Conservation (phyloP, 78 protist species). For the Diacronema lutheri region DNA sequence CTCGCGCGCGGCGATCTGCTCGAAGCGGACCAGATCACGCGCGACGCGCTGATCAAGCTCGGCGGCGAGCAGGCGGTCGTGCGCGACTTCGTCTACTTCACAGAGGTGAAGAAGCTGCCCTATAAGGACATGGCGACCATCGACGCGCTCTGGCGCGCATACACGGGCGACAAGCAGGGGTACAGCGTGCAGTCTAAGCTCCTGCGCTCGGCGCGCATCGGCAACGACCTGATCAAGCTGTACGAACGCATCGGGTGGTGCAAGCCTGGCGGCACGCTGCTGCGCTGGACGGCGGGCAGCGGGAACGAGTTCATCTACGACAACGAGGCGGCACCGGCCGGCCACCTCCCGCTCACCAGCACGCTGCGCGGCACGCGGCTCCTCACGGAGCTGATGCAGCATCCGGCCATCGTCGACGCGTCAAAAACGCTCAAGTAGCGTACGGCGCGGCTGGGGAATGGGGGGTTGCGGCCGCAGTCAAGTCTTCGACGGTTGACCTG, state of each 20-base stretch:
- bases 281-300: not conserved
- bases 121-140: not conserved
- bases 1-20: not conserved
- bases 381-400: not conserved
- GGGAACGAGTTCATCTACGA: slow-evolving; percentile 17
- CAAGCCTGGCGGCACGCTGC: not conserved
- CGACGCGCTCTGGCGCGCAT: not conserved
- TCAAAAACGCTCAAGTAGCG: too few species aligned
- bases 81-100: slow-evolving; percentile 1
- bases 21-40: slow-evolving; percentile 3
- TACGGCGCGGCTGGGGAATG: too few species aligned
- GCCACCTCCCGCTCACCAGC: slow-evolving; percentile 2
- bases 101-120: not conserved
- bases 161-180: not conserved
- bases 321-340: not conserved
- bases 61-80: not conserved
- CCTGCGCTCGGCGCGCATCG: not conserved
- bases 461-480: too few species aligned
- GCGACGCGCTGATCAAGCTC: not conserved
- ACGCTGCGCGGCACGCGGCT: slow-evolving; percentile 8
- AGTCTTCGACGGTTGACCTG: too few species aligned
- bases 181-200: not conserved
- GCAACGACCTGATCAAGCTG: not conserved
- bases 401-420: not conserved
- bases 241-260: not conserved